Conservation (phyloP, 192 early-diverging fungal species). For the Diversispora eburnea region DNA sequence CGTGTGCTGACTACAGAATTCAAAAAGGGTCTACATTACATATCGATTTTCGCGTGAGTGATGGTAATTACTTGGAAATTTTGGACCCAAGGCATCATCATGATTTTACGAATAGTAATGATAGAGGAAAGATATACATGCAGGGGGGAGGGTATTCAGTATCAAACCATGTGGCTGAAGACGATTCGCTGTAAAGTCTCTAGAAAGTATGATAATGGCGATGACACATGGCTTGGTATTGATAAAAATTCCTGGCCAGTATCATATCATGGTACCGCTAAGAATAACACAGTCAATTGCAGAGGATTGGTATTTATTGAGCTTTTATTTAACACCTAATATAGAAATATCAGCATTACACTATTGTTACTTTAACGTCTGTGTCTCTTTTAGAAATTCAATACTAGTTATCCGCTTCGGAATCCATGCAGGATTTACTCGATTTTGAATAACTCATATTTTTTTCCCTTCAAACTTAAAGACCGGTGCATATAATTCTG, state of each 20-base stretch:
- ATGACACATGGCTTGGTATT: slow-evolving; percentile 20
- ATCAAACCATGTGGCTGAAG: slow-evolving; percentile 19
- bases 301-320: slow-evolving; percentile 1
- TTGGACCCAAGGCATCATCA: background rate
- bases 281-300: slow-evolving; percentile 15
- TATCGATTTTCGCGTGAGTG: slow-evolving; percentile 59
- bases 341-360: background rate
- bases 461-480: too few species aligned
- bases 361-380: too few species aligned
- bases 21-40: slow-evolving; percentile 65
- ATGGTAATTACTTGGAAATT: slow-evolving; percentile 34
- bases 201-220: slow-evolving; percentile 7
- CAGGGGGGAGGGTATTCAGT: background rate
- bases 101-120: slow-evolving; percentile 19
- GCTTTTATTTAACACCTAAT: slow-evolving; percentile 20
- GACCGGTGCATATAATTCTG: too few species aligned
- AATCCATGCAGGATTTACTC: too few species aligned
- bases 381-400: too few species aligned
- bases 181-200: slow-evolving; percentile 17
- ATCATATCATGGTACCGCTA: slow-evolving; percentile 14
- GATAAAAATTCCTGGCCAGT: background rate
- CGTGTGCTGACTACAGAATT: slow-evolving; percentile 64
- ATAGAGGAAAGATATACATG: background rate
- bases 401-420: too few species aligned
- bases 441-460: too few species aligned